These are phyloP conservation scores for Elsinoe arachidis DNA, from an alignment of 2,329 filamentous ascomycete genomes.

Conservation along the genomic window DNA sequence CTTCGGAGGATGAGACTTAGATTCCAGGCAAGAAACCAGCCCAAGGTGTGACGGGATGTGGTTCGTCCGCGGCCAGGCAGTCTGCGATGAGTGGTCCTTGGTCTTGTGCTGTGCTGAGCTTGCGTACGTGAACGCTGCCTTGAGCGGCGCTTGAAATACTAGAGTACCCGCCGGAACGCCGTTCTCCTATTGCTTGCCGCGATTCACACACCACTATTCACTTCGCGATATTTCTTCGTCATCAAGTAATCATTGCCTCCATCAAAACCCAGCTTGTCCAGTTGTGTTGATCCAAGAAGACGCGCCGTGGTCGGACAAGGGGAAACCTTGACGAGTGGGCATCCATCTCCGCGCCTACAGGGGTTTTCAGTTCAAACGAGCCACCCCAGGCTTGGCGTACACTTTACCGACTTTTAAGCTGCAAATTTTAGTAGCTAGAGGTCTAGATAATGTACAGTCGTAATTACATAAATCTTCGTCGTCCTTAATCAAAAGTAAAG, in stretches of 20 bases:
- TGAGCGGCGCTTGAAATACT: not conserved
- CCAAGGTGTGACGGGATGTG: not conserved
- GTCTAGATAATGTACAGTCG: too few relatives aligned
- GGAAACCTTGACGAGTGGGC: not conserved
- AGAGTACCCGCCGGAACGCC: not conserved
- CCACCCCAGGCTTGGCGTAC: too few relatives aligned
- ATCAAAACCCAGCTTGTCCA: not conserved
- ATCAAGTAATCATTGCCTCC: not conserved
- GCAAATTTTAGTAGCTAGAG: too few relatives aligned
- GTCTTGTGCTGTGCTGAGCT: not conserved
- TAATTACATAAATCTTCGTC: too few relatives aligned
- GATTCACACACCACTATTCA: not conserved
- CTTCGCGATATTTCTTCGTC: not conserved
- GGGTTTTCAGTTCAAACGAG: not conserved
- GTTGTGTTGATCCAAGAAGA: not conserved
- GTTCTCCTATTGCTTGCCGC: slow-evolving; percentile 1
- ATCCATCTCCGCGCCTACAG: not conserved
- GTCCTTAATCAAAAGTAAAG: too few relatives aligned
- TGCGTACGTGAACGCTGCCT: slow-evolving; percentile 5
- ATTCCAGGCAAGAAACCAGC: not conserved
- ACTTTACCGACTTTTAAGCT: too few relatives aligned
- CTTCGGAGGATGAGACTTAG: not conserved
- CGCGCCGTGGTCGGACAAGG: not conserved
- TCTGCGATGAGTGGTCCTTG: not conserved
- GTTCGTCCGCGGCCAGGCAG: slow-evolving; percentile 1